Conservation (phyloP, 2,329 filamentous ascomycete genomes). For the Mollisiaceae sp. region DNA sequence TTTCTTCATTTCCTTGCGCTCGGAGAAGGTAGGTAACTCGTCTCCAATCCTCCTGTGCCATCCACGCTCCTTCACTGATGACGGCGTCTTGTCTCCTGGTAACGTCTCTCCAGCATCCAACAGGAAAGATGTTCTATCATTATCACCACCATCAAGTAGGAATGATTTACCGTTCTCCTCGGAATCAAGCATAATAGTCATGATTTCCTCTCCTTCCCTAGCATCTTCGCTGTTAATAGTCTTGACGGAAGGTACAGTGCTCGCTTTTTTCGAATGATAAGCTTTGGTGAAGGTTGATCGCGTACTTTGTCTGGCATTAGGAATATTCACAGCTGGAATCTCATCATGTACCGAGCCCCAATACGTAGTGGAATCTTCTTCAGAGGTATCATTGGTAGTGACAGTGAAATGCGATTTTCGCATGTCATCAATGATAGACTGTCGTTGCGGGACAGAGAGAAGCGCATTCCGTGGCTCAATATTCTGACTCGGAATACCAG, state of each 20-base stretch:
- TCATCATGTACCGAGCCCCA: constrained; percentile 60
- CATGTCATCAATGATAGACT: constrained; percentile 36
- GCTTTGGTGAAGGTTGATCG: constrained; percentile 47
- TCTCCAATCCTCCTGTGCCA: constrained; percentile 67
- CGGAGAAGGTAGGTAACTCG: constrained; percentile 62
- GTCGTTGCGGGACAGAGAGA: constrained; percentile 15
- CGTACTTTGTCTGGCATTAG: constrained; percentile 48
- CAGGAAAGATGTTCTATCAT: constrained; percentile 39
- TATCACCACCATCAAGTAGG: constrained; percentile 28
- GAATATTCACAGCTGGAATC: constrained; percentile 51
- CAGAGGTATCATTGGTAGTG: constrained; percentile 37
- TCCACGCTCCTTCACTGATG: constrained; percentile 17
- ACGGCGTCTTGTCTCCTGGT: constrained; percentile 28
- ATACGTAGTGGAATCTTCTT: constrained; percentile 51
- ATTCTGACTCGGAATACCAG: constrained; percentile 38
- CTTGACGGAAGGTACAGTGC: constrained; percentile 15
- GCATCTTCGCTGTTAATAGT: constrained; percentile 4
- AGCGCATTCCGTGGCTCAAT: constrained; percentile 22
- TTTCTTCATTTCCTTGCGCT: constrained; percentile 50
- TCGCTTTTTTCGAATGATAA: constrained; percentile 7
- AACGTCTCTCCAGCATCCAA: constrained; percentile 38
- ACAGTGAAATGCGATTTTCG: constrained; percentile 46
- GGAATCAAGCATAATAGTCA: constrained; percentile 53
- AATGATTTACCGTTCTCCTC: constrained; percentile 34
- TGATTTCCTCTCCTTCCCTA: constrained; percentile 44